Evolutionary conservation across 352 stramenopile species (phyloP), one percentile per base, ranked within the genome.

Genomic region (Globisporangium canariense): DNA sequence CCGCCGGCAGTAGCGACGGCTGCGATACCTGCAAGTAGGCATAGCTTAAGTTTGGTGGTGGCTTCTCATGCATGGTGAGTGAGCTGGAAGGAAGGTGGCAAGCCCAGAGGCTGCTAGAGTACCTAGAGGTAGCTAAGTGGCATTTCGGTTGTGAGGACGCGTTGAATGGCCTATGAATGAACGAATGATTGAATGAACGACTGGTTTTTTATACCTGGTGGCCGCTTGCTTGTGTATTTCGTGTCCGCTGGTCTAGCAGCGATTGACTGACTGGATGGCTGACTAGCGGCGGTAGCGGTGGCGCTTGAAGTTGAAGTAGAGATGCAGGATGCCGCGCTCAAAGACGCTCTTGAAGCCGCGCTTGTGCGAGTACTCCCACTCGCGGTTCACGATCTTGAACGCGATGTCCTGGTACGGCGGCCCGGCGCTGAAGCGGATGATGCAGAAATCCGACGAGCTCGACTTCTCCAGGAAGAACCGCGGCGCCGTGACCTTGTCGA

Each of bases 251-350:
- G 40, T 46, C 20, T 57, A 18, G 20, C 47, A 41, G 11, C 36
- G 36, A 41, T 11, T 30, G 46, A 30, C 9, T 13, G 46, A 52
- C 46, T 41, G 32, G 38, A 14, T 30, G 10, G 43, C 40, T 38
- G 25, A 28, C 25, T 90, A 99, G 65, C 97, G 85, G 59, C 97
- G 88, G 76, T 99, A 99, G 68, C 96, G 96, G 65, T 98, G 89
- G 58, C 93, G 95, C 70, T 99, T 98, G 76, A 99, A 99, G 70
- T 99, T 99, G 76, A 99, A 99, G 75, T 99, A 98, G 36, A 99
- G 84, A 53, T 98, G 96, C 47, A 99, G 77, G 25, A 99, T 95
- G 40, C 98, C 97, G 32, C 97, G 90, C 68, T 99, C 97, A 75
- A 99, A 99, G 25, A 98, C 94, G 69, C 95, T 99, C 65, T 96